Percentiles rank a stretch among this genome's conserved stretches.
Evolutionary conservation across 352 stramenopile species (phyloP).

Genomic region (Phytophthora fragariae): DNA sequence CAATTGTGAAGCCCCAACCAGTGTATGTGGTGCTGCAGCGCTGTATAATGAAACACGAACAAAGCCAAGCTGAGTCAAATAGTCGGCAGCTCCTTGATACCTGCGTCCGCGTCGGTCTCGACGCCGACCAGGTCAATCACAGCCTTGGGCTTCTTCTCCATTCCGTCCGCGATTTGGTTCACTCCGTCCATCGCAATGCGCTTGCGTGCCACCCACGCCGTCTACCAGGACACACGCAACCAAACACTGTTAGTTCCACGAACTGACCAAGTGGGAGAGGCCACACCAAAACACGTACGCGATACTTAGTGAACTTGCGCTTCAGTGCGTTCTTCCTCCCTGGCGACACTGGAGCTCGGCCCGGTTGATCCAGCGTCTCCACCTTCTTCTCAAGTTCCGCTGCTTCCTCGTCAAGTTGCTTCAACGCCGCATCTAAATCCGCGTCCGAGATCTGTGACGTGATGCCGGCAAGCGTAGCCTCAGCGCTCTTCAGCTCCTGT

Average conservation of each 20-base stretch:
- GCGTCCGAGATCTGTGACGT: constrained; percentile 74
- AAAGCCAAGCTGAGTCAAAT: constrained; percentile 50
- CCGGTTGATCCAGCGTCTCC: constrained; percentile 50
- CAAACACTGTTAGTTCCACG: background rate
- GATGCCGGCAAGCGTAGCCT: constrained; percentile 53
- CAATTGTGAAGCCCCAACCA: background rate
- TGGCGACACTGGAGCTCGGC: constrained; percentile 56
- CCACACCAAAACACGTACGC: constrained; percentile 42
- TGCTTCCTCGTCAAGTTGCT: constrained; percentile 53
- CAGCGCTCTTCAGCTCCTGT: constrained; percentile 64
- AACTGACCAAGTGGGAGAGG: background rate
- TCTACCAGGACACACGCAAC: constrained; percentile 39
- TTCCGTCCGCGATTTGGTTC: constrained; percentile 82
- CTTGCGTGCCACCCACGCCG: constrained; percentile 77
- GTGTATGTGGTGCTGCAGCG: background rate
- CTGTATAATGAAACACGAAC: constrained; percentile 14
- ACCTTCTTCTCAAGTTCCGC: constrained; percentile 55
- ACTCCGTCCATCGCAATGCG: constrained; percentile 81
- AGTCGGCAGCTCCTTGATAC: constrained; percentile 72
- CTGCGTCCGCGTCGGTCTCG: constrained; percentile 76
- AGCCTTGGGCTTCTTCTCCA: constrained; percentile 83
- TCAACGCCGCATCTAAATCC: constrained; percentile 61
- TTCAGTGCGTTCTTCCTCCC: constrained; percentile 70
- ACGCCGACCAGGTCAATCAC: constrained; percentile 67
- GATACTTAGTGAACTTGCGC: constrained; percentile 69